Percentiles rank a stretch among this genome's conserved stretches.
Evolutionary conservation across 768 basidiomycete species (phyloP).

Genomic region (Hydnomerulius pinastri): DNA sequence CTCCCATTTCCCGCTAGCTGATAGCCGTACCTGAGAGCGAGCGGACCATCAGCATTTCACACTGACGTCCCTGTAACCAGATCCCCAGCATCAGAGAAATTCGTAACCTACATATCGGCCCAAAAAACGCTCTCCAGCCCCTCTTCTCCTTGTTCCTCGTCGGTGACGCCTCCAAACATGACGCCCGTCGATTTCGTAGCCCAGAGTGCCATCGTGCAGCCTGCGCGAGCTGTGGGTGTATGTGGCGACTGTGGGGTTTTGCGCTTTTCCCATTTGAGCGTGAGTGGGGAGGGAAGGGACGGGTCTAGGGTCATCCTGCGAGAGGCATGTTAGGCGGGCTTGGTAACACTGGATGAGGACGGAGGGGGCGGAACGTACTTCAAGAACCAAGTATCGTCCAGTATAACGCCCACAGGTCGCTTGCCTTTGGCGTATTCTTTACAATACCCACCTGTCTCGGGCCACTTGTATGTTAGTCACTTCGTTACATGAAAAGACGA

Average conservation of each 20-base stretch:
- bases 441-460: slow-evolving; percentile 81
- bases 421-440: slow-evolving; percentile 89
- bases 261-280: slow-evolving; percentile 83
- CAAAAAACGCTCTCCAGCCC: slow-evolving; percentile 82
- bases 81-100: not conserved
- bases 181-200: slow-evolving; percentile 64
- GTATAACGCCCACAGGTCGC: slow-evolving; percentile 80
- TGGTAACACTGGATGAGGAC: not conserved
- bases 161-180: slow-evolving; percentile 86
- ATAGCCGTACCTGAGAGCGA: slow-evolving; percentile 65
- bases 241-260: slow-evolving; percentile 62
- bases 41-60: not conserved
- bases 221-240: slow-evolving; percentile 70
- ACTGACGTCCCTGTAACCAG: not conserved
- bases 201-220: slow-evolving; percentile 90
- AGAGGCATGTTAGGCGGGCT: not conserved
- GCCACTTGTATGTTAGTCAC: not conserved
- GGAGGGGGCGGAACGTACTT: slow-evolving; percentile 47
- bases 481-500: not conserved
- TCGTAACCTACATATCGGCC: slow-evolving; percentile 70
- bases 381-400: slow-evolving; percentile 90
- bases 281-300: slow-evolving; percentile 34
- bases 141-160: slow-evolving; percentile 86
- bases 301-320: slow-evolving; percentile 35
- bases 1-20: slow-evolving; percentile 71